phyloP scores from a whole-genome alignment of 352 stramenopile genomes.

The Phytopythium helicoides region DNA sequence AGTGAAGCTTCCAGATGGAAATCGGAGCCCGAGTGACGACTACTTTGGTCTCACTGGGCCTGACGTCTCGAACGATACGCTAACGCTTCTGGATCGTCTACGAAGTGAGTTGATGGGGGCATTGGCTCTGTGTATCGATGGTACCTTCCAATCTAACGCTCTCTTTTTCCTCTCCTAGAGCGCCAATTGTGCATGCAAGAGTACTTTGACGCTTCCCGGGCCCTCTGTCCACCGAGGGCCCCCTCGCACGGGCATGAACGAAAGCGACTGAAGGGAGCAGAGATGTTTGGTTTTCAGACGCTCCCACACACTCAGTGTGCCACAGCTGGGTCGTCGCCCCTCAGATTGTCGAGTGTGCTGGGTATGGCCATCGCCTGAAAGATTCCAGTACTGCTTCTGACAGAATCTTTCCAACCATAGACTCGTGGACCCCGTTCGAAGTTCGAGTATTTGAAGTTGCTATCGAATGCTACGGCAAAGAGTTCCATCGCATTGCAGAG shows the following conservation, averaged over 20 bases:
- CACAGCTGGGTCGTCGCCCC: conserved; percentile 38
- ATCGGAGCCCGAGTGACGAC: conserved; percentile 39
- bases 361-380: conserved; percentile 24
- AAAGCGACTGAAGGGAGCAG: conserved; percentile 47
- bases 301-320: conserved; percentile 45
- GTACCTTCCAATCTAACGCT: not conserved
- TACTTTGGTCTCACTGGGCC: conserved; percentile 51
- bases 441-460: conserved; percentile 83
- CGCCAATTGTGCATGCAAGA: conserved; percentile 65
- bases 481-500: conserved; percentile 70
- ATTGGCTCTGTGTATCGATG: not conserved
- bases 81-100: conserved; percentile 61
- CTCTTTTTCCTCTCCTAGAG: conserved; percentile 25
- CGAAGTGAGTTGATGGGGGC: conserved; percentile 67
- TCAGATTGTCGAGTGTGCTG: conserved; percentile 43
- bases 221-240: conserved; percentile 41
- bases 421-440: conserved; percentile 77
- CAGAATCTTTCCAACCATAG: conserved; percentile 18
- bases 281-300: conserved; percentile 52
- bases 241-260: conserved; percentile 32
- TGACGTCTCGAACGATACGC: conserved; percentile 49
- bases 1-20: conserved; percentile 18
- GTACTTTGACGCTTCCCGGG: conserved; percentile 57
- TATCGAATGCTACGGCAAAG: conserved; percentile 84
- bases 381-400: conserved; percentile 6